A percentile compares a stretch with the other conserved stretches of the same genome.
Conservation (phyloP, 495 filamentous ascomycete species). For the Penicillium samsonianum region DNA sequence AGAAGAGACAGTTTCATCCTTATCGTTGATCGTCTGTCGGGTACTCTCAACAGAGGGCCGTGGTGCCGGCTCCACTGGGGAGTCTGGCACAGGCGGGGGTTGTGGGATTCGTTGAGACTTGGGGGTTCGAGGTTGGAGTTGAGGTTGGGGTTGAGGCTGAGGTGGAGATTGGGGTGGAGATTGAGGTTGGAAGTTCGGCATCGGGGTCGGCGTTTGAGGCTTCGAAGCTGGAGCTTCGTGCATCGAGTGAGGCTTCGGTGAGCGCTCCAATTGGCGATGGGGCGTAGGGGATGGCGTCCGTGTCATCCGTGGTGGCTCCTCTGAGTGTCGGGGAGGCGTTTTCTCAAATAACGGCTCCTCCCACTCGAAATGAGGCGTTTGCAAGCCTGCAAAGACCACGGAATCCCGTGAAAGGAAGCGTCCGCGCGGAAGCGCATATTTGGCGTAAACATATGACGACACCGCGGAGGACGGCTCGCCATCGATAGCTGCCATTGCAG, state of each 20-base stretch:
- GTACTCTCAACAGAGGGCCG: constrained; percentile 50
- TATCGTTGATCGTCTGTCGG: constrained; percentile 39
- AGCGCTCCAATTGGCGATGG: constrained; percentile 21
- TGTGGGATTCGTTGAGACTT: constrained; percentile 4
- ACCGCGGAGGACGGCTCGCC: constrained; percentile 50
- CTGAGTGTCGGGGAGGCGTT: constrained; percentile 47
- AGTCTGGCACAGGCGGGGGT: constrained; percentile 16
- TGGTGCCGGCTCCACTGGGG: constrained; percentile 41
- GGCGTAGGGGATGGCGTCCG: constrained; percentile 41
- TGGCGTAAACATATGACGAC: constrained; percentile 80
- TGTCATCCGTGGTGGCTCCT: constrained; percentile 37
- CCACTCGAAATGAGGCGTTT: constrained; percentile 62
- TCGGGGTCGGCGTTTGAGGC: neutral
- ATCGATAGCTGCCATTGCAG: constrained; percentile 19
- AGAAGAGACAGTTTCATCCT: constrained; percentile 56
- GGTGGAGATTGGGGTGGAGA: constrained; percentile 20
- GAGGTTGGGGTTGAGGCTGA: constrained; percentile 14
- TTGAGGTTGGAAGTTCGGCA: constrained; percentile 18
- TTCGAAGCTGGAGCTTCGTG: constrained; percentile 32
- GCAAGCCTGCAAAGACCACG: constrained; percentile 60
- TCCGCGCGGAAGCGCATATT: constrained; percentile 79
- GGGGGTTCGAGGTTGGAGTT: constrained; percentile 12
- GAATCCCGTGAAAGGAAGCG: constrained; percentile 73
- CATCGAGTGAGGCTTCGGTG: constrained; percentile 42
- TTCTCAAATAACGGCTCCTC: constrained; percentile 56